These are phyloP conservation scores for Aureobasidium sp. DNA, from an alignment of 2,329 filamentous ascomycete species.

Conservation along the genomic window DNA sequence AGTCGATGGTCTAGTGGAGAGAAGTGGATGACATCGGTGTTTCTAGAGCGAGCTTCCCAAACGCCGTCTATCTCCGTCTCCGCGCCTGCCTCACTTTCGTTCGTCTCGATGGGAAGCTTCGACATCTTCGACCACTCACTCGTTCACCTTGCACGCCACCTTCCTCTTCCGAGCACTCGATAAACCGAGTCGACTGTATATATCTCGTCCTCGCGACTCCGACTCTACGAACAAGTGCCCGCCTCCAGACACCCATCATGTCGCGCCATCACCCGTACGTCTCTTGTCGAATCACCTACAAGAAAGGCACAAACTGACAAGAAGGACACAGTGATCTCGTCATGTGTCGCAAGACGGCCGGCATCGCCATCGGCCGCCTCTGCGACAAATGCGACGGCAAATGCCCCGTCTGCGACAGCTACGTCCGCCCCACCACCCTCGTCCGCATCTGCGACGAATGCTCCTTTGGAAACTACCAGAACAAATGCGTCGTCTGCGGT, in stretches of 20 bases:
- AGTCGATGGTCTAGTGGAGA: not conserved
- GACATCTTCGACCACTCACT: not conserved
- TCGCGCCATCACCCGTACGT: conserved; percentile 88
- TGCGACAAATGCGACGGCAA: conserved; percentile 99
- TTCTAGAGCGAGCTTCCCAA: not conserved
- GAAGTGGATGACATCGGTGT: not conserved
- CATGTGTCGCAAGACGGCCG: conserved; percentile 98
- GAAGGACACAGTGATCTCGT: conserved; percentile 68
- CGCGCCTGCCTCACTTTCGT: not conserved
- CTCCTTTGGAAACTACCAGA: conserved; percentile 99
- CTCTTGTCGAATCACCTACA: not conserved
- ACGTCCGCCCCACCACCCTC: conserved; percentile 94
- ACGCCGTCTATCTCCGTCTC: not conserved
- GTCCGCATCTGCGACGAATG: conserved; percentile 99
- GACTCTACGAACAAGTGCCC: not conserved
- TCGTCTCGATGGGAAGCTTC: not conserved
- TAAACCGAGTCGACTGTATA: not conserved
- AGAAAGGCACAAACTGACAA: not conserved
- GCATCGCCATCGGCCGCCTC: conserved; percentile 95
- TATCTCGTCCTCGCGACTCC: not conserved
- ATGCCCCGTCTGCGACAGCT: conserved; percentile 97
- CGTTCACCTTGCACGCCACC: not conserved
- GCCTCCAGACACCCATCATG: conserved; percentile 46
- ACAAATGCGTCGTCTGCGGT: conserved; percentile 98
- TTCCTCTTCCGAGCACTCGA: not conserved